Base-by-base conservation (phyloP, 2,329 filamentous ascomycete species). In the Endothia cerciana region DNA sequence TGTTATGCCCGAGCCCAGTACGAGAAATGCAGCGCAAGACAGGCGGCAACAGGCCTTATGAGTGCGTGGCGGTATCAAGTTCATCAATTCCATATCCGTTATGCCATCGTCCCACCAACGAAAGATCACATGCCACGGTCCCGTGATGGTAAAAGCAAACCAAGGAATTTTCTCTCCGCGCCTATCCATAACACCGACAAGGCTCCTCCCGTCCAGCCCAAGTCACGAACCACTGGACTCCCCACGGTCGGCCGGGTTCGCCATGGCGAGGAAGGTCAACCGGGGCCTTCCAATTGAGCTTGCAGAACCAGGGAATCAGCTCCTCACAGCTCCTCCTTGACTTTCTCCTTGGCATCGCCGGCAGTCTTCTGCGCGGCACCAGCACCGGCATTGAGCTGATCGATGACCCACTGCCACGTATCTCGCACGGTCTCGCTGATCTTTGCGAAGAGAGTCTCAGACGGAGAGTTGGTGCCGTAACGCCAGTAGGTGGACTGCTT, bases 401-500 rank as follows among this genome's bases (percentile, higher is more conserved):
- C 73, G 61, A 80, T 68, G 63, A 85, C 75, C 85, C 85, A 88
- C 67, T 83, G 79, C 77, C 81, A 83, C 33, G 80, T 78, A 30
- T 77, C 77, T 70, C 80, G 77, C 67, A 83, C 76, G 59, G 75
- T 78, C 69, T 85, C 84, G 65, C 78, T 77, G 65, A 92, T 71
- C 77, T 89, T 90, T 74, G 88, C 89, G 69, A 88, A 85, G 58
- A 92, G 77, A 7, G 89, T 91, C 61, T 82, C 87, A 60, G 84
- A 79, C 17, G 91, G 90, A 36, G 85, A 85, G 10, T 83, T 86
- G 5, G 89, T 91, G 62, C 91, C 91, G 72, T 94, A 91, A 73
- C 85, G 86, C 82, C 93, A 94, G 77, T 90, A 93, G 28, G 89
- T 91, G 28, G 87, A 84, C 72, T 93, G 89, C 75, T 89, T 89